Evolutionary conservation across 176 grass and related monocot genomes (phyloP), one percentile per base, ranked within the genome.

Genomic region (Juncus effusus): DNA sequence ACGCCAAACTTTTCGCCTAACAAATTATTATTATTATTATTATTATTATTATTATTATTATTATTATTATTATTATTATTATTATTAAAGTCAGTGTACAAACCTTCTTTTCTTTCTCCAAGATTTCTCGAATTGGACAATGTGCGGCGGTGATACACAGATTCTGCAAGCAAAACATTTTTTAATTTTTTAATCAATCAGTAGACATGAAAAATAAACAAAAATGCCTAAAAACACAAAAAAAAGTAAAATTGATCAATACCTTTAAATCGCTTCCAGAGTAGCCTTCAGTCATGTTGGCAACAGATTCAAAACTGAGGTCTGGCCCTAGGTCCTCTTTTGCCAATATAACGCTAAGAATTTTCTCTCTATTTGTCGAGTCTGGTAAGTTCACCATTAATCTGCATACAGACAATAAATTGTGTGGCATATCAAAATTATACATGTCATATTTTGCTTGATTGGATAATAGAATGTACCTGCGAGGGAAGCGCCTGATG

Each of bases 51-150:
- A n/a, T 57, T 42, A 51, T 36, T 44, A 5, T 71, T 44, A 57
- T 6, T 56, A 44, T 55, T 71, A 71, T 45, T 14, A 38, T 71
- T 69, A 56, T 45, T 72, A 57, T 15, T 57, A 36, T 9, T 57
- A 11, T 54, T 40, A 40, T 38, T 55, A 10, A 51, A 8, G 11
- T 65, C 37, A 13, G 41, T 42, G 62, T 58, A 73, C 59, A 19
- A 65, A 99, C 94, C 89, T 93, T 99, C 73, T 99, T 99, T 87
- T 99, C 94, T 72, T 99, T 99, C 64, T 99, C 94, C 39, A 99
- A 75, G 78, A 99, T 86, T 84, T 93, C 89, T 76, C 94, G 77
- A 76, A 99, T 99, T 37, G 94, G 89, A 13, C 87, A 93, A 82
- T 99, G 88, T 5, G 94, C 94, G 49, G 94, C 94, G 5, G 94